These are phyloP conservation scores for Yamadazyma spencermartinsiae DNA, from an alignment of 1,139 yeast species.

Conservation along the genomic window DNA sequence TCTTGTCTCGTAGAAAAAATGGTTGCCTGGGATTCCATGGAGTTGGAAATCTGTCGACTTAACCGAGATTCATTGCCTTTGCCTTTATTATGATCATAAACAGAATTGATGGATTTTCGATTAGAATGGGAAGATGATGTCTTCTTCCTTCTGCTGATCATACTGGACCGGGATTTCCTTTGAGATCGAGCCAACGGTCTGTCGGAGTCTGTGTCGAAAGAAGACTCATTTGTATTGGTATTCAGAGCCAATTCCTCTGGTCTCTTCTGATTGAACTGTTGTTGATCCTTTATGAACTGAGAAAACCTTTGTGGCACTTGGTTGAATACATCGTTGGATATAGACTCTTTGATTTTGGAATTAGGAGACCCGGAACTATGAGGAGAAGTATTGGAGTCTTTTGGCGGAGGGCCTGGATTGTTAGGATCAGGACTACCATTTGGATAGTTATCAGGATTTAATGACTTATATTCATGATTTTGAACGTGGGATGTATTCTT, in stretches of 20 bases:
- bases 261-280: constrained; percentile 26
- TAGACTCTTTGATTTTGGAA: constrained; percentile 7
- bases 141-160: constrained; percentile 3
- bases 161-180: constrained; percentile 9
- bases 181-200: constrained; percentile 2
- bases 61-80: constrained; percentile 3
- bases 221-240: constrained; percentile 18
- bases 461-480: constrained; percentile 1
- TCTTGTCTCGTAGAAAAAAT: constrained; percentile 42
- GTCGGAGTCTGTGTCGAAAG: constrained; percentile 23
- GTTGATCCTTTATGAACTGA: constrained; percentile 42
- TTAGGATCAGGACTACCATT: constrained; percentile 4
- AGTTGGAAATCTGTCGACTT: constrained; percentile 31
- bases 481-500: constrained; percentile 22
- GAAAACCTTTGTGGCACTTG: constrained; percentile 46
- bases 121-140: constrained; percentile 5
- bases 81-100: constrained; percentile 6
- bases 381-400: not conserved
- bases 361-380: constrained; percentile 1
- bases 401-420: too few relatives aligned
- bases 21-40: constrained; percentile 49
- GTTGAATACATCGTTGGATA: constrained; percentile 18
- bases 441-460: constrained; percentile 4
- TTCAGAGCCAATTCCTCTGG: constrained; percentile 28
- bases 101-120: constrained; percentile 7